Conservation (phyloP, 148 eudicot species). For the Vaccinium vitisidaea region DNA sequence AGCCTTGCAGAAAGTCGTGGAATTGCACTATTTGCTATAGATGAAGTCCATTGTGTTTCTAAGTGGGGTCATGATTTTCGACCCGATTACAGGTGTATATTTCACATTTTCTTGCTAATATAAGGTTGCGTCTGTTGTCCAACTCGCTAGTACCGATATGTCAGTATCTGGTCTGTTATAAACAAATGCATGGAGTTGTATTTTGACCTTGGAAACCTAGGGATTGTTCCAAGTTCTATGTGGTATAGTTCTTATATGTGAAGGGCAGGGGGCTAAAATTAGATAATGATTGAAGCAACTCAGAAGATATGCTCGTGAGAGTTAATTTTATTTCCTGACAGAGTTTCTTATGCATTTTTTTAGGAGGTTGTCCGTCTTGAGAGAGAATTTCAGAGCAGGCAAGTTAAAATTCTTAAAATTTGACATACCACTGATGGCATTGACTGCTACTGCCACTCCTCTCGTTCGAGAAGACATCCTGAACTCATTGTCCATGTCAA, state of each 20-base stretch:
- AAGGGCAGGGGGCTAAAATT: neutral
- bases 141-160: neutral
- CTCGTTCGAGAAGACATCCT: constrained; percentile 81
- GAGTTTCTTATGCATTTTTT: constrained; percentile 12
- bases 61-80: constrained; percentile 99
- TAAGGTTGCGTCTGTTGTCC: neutral
- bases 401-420: constrained; percentile 52
- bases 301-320: neutral
- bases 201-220: neutral
- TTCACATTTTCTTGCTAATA: neutral
- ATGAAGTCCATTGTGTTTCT: constrained; percentile 94
- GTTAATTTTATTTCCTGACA: neutral
- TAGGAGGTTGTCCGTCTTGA: constrained; percentile 74
- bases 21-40: constrained; percentile 87
- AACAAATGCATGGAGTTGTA: constrained; percentile 1
- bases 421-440: constrained; percentile 93
- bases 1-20: constrained; percentile 78
- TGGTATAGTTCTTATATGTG: neutral
- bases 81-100: constrained; percentile 76
- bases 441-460: constrained; percentile 90
- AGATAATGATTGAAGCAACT: constrained; percentile 1
- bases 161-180: constrained; percentile 1
- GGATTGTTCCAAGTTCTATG: neutral
- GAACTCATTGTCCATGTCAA: constrained; percentile 64
- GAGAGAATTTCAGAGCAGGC: constrained; percentile 54